Evolutionary conservation across 2,329 filamentous ascomycete genomes (phyloP).

Genomic region (Peltaster fructicola): DNA sequence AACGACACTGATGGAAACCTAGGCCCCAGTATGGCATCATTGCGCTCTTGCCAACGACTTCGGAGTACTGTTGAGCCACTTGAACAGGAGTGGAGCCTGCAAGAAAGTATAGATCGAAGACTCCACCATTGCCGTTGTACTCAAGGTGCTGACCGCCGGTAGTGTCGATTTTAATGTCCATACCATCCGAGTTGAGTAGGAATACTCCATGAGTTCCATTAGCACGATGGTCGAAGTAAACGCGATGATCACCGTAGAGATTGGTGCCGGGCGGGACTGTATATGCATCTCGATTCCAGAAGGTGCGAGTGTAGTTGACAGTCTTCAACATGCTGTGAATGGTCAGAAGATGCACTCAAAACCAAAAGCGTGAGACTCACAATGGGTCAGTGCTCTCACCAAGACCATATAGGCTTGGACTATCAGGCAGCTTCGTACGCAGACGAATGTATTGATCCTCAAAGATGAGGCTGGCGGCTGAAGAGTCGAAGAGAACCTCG

Average conservation of each 20-base stretch:
- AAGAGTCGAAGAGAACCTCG: constrained; percentile 52
- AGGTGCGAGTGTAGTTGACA: constrained; percentile 49
- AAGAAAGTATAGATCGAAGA: constrained; percentile 47
- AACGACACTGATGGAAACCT: constrained; percentile 28
- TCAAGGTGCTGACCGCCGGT: constrained; percentile 51
- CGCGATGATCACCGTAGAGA: constrained; percentile 54
- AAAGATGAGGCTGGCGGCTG: constrained; percentile 49
- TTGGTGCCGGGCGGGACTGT: constrained; percentile 42
- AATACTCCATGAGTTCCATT: constrained; percentile 47
- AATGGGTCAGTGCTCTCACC: constrained; percentile 56
- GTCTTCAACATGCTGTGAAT: constrained; percentile 34
- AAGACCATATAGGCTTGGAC: constrained; percentile 59
- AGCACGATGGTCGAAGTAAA: constrained; percentile 53
- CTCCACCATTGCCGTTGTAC: constrained; percentile 62
- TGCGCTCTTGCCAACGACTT: constrained; percentile 30
- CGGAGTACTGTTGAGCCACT: constrained; percentile 32
- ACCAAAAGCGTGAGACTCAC: constrained; percentile 7
- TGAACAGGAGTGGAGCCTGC: constrained; percentile 29
- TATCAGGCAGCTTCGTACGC: constrained; percentile 48
- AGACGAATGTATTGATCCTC: constrained; percentile 62
- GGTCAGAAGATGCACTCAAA: neutral
- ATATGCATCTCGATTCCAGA: constrained; percentile 54
- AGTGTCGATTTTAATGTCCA: constrained; percentile 60
- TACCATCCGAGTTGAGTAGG: constrained; percentile 52
- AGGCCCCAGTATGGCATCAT: constrained; percentile 37